Evolutionary conservation across 1,284 basidiomycete species (phyloP).

Genomic region (Malassezia yamatoensis): DNA sequence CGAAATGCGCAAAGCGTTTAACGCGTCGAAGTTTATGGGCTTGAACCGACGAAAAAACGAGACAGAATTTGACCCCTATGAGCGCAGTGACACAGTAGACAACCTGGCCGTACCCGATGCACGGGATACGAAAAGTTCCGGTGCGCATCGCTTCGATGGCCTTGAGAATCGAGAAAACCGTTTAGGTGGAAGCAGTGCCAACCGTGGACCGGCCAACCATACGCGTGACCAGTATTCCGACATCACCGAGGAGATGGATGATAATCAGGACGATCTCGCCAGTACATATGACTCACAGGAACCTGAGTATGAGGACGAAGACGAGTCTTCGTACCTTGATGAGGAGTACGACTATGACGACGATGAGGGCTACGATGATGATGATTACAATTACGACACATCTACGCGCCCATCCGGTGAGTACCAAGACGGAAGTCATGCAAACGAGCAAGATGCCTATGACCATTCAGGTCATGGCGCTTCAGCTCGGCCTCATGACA

Average conservation of each 20-base stretch:
- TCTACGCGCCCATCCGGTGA: constrained; percentile 4
- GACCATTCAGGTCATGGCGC: background rate
- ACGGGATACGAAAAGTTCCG: background rate
- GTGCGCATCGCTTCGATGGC: background rate
- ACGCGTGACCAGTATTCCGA: background rate
- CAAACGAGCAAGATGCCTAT: background rate
- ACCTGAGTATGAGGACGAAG: constrained; percentile 6
- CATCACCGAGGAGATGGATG: background rate
- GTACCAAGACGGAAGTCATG: background rate
- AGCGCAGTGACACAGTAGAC: background rate
- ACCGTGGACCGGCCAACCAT: too few relatives aligned
- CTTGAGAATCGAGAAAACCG: background rate
- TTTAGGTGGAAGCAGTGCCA: background rate
- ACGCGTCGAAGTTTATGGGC: constrained; percentile 9
- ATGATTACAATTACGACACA: constrained; percentile 9
- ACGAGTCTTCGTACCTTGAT: background rate
- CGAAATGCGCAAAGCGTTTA: constrained; percentile 17
- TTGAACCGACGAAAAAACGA: constrained; percentile 6
- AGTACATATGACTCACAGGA: constrained; percentile 4
- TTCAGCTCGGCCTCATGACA: background rate
- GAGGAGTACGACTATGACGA: constrained; percentile 4
- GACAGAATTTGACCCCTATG: background rate
- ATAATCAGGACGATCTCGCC: constrained; percentile 1
- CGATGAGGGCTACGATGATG: constrained; percentile 6
- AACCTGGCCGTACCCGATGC: background rate